These are phyloP conservation scores for Tricholoma bakamatsutake DNA, from an alignment of 768 basidiomycete genomes.

Conservation along the genomic window DNA sequence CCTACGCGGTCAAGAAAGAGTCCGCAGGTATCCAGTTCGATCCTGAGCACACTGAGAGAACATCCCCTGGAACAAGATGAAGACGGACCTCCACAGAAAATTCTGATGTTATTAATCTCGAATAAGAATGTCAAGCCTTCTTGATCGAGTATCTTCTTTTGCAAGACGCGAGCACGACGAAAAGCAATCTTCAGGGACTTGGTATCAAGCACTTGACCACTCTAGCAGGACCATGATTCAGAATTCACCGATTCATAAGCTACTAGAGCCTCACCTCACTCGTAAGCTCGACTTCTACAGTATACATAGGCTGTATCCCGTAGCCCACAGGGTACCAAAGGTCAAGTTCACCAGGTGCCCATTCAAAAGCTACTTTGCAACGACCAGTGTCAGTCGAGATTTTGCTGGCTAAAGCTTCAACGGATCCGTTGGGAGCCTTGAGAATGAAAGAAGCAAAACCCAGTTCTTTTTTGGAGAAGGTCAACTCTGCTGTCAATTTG, in stretches of 20 bases:
- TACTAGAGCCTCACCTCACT: conserved; percentile 39
- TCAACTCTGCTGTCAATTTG: conserved; percentile 41
- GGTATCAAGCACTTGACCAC: conserved; percentile 47
- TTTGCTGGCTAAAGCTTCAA: conserved; percentile 32
- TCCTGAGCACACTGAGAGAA: conserved; percentile 30
- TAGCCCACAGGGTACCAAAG: conserved; percentile 88
- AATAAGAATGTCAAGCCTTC: conserved; percentile 84
- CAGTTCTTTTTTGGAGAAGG: conserved; percentile 32
- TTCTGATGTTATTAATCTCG: conserved; percentile 81
- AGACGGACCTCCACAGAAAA: conserved; percentile 76
- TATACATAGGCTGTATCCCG: conserved; percentile 77
- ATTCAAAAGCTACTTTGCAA: conserved; percentile 39
- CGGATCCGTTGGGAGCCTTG: conserved; percentile 41
- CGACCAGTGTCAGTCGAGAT: conserved; percentile 30
- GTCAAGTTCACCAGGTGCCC: conserved; percentile 51
- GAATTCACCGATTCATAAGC: not conserved
- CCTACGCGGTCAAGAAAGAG: conserved; percentile 79
- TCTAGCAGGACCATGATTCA: conserved; percentile 22
- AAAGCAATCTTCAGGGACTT: conserved; percentile 64
- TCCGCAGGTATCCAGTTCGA: conserved; percentile 96
- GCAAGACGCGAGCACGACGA: conserved; percentile 70
- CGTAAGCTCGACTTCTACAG: conserved; percentile 46
- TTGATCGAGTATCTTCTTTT: conserved; percentile 73
- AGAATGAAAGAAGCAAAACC: conserved; percentile 43
- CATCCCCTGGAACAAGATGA: not conserved